Evolutionary conservation across 192 early-diverging fungal genomes (phyloP).

Genomic region (Entomortierella beljakovae): DNA sequence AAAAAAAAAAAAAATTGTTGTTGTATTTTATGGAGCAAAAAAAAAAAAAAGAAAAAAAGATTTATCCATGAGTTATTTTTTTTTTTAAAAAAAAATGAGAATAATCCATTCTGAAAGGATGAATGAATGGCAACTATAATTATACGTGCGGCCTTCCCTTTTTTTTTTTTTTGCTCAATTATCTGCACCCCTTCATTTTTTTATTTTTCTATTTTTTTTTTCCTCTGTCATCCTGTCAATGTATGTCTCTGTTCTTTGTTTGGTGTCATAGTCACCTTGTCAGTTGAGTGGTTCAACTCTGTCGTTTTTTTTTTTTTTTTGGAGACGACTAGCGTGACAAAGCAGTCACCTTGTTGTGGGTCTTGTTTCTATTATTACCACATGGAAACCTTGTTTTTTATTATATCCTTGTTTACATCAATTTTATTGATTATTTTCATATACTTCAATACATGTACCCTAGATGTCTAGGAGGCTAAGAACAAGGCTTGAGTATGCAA

Average conservation of each 20-base stretch:
- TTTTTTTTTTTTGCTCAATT: too few species aligned
- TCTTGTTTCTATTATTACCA: background rate
- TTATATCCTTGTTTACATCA: background rate
- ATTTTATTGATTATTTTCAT: background rate
- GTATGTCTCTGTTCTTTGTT: background rate
- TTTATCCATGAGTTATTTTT: too few species aligned
- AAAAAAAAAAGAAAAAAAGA: too few species aligned
- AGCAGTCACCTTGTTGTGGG: background rate
- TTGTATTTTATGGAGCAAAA: too few species aligned
- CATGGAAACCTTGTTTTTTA: slow-evolving; percentile 5
- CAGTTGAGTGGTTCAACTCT: background rate
- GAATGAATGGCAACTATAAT: too few species aligned
- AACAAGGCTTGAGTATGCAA: slow-evolving; percentile 50
- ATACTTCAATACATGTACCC: background rate
- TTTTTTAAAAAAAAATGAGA: too few species aligned
- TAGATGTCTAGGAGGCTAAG: slow-evolving; percentile 43
- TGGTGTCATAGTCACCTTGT: background rate
- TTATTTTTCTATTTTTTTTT: too few species aligned
- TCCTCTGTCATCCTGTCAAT: background rate
- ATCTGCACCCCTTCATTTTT: too few species aligned
- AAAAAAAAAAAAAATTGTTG: slow-evolving; percentile 1
- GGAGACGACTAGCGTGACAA: background rate
- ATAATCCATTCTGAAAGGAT: too few species aligned
- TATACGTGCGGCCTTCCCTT: too few species aligned
- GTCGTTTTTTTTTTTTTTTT: slow-evolving; percentile 9